Percentiles rank a stretch among this genome's conserved stretches.
Conservation (phyloP, 1,139 yeast species). For the Suhomyces wounanorum region DNA sequence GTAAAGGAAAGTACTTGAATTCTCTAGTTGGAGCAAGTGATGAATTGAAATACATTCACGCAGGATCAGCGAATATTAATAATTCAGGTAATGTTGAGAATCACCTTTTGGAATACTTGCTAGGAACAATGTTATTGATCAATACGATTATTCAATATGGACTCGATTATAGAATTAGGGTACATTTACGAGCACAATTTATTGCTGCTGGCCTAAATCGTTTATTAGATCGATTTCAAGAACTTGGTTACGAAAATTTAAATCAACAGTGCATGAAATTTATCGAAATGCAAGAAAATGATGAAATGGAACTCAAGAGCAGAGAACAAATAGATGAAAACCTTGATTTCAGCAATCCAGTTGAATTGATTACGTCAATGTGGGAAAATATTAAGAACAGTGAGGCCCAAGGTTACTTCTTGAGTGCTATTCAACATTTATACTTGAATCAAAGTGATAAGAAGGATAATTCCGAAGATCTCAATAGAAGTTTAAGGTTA, state of each 20-base stretch:
- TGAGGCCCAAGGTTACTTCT: slow-evolving; percentile 68
- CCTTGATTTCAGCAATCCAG: slow-evolving; percentile 73
- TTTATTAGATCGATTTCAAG: slow-evolving; percentile 61
- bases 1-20: slow-evolving; percentile 81
- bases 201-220: slow-evolving; percentile 73
- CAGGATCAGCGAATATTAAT: slow-evolving; percentile 46
- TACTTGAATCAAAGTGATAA: slow-evolving; percentile 70
- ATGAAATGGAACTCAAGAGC: slow-evolving; percentile 64
- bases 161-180: slow-evolving; percentile 63
- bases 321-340: slow-evolving; percentile 62
- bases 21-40: slow-evolving; percentile 92
- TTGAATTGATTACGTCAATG: slow-evolving; percentile 65
- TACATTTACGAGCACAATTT: slow-evolving; percentile 75
- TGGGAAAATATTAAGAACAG: slow-evolving; percentile 75
- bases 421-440: slow-evolving; percentile 82
- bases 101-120: slow-evolving; percentile 76
- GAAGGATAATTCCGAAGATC: slow-evolving; percentile 48
- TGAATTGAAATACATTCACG: slow-evolving; percentile 62
- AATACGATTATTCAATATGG: slow-evolving; percentile 72
- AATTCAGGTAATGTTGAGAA: slow-evolving; percentile 49
- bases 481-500: slow-evolving; percentile 69
- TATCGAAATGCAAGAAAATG: slow-evolving; percentile 66
- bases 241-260: slow-evolving; percentile 63
- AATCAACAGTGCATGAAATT: slow-evolving; percentile 67
- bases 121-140: slow-evolving; percentile 74